Percentiles rank a stretch among this genome's conserved stretches.
Conservation (phyloP, 805 yeast species). For the Alloascoidea hylecoeti region DNA sequence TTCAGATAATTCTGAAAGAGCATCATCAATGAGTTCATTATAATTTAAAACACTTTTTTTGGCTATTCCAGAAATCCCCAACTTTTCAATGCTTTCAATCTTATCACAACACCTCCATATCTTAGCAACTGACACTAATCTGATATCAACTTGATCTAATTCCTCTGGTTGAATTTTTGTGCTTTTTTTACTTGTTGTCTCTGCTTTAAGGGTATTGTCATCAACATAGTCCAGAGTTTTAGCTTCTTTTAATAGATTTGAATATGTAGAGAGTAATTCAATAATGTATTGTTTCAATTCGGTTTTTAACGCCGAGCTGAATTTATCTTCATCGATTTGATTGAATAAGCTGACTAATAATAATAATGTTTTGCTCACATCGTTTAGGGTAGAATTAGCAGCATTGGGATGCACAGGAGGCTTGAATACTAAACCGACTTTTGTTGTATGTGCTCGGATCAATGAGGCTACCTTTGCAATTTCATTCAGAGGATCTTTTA, state of each 20-base stretch:
- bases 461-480: conserved; percentile 42
- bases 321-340: conserved; percentile 21
- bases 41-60: conserved; percentile 29
- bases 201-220: conserved; percentile 13
- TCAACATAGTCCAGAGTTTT: conserved; percentile 8
- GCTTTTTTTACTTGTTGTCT: conserved; percentile 6
- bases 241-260: conserved; percentile 11
- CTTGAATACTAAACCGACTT: conserved; percentile 56
- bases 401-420: conserved; percentile 38
- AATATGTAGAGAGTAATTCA: not conserved
- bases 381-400: conserved; percentile 32
- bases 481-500: conserved; percentile 38
- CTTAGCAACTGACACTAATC: conserved; percentile 49
- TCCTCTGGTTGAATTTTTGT: conserved; percentile 9
- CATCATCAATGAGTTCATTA: conserved; percentile 39
- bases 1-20: conserved; percentile 49
- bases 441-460: conserved; percentile 64
- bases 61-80: conserved; percentile 41
- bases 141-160: conserved; percentile 18
- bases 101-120: conserved; percentile 59
- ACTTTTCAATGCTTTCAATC: conserved; percentile 23
- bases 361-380: conserved; percentile 28
- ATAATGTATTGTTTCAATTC: not conserved
- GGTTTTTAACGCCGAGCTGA: conserved; percentile 17
- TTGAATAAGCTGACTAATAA: conserved; percentile 29